Conservation (phyloP, 768 basidiomycete species). For the Tulasnella sp. region DNA sequence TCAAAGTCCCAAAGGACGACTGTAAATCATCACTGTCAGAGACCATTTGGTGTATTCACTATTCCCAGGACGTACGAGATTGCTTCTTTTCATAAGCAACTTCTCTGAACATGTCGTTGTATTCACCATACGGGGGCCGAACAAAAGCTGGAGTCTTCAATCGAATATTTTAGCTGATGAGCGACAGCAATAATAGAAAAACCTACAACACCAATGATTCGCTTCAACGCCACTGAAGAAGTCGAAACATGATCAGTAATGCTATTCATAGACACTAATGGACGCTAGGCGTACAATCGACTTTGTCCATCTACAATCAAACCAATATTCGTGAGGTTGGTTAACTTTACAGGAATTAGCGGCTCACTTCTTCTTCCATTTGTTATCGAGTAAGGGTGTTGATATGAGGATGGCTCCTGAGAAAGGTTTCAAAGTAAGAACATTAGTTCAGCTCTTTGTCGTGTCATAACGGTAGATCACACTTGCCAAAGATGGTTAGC, state of each 20-base stretch:
- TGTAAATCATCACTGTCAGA: neutral
- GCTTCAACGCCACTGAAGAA: neutral
- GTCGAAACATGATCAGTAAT: neutral
- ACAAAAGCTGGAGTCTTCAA: slow-evolving; percentile 4
- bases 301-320: neutral
- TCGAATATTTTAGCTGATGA: no score
- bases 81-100: neutral
- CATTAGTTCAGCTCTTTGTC: no score
- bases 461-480: no score
- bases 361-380: neutral
- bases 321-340: neutral
- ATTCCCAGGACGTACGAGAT: slow-evolving; percentile 6
- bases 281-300: neutral
- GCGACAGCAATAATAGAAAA: no score
- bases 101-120: neutral
- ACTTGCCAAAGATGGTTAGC: neutral
- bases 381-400: neutral
- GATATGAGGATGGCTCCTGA: neutral
- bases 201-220: slow-evolving; percentile 4
- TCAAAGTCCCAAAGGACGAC: slow-evolving; percentile 16
- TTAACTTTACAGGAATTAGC: neutral
- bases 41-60: no score
- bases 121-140: neutral
- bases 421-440: no score
- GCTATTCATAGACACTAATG: no score